phyloP scores from a whole-genome alignment of 805 yeast genomes.

The Wilhelminamyces savonicus region DNA sequence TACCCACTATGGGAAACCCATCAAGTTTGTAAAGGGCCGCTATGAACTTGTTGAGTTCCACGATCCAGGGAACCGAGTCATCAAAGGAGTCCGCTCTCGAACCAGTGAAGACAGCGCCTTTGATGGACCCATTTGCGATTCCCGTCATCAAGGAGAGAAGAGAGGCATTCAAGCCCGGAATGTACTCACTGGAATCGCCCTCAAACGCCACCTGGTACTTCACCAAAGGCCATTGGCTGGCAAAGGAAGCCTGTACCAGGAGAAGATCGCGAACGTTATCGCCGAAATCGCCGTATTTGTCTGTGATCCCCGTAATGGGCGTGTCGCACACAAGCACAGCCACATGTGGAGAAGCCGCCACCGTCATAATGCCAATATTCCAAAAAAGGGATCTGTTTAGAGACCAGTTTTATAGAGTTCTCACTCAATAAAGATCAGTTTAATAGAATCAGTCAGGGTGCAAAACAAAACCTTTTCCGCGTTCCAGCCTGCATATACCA shows the following conservation, averaged over 20 bases:
- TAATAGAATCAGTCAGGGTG: no score
- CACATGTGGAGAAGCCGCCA: no score
- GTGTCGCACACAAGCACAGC: constrained; percentile 38
- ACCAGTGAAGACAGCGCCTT: constrained; percentile 48
- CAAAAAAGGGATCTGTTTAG: no score
- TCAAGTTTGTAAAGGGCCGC: constrained; percentile 8
- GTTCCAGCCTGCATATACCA: no score
- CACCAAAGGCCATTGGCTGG: constrained; percentile 11
- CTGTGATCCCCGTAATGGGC: constrained; percentile 21
- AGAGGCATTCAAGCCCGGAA: constrained; percentile 5
- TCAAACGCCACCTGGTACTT: constrained; percentile 33
- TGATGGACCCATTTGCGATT: constrained; percentile 19
- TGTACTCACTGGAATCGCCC: constrained; percentile 7
- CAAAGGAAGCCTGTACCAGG: constrained; percentile 2
- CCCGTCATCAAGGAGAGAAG: constrained; percentile 14
- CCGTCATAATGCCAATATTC: no score
- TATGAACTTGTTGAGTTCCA: constrained; percentile 30
- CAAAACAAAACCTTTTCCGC: no score
- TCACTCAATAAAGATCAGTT: no score
- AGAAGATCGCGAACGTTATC: constrained; percentile 37
- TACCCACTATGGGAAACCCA: constrained; percentile 52
- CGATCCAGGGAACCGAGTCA: constrained; percentile 35
- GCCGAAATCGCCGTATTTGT: constrained; percentile 47
- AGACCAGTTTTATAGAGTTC: no score
- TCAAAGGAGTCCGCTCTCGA: constrained; percentile 44